phyloP scores from a whole-genome alignment of 1,284 basidiomycete genomes.

The Sphagnurus paluster region DNA sequence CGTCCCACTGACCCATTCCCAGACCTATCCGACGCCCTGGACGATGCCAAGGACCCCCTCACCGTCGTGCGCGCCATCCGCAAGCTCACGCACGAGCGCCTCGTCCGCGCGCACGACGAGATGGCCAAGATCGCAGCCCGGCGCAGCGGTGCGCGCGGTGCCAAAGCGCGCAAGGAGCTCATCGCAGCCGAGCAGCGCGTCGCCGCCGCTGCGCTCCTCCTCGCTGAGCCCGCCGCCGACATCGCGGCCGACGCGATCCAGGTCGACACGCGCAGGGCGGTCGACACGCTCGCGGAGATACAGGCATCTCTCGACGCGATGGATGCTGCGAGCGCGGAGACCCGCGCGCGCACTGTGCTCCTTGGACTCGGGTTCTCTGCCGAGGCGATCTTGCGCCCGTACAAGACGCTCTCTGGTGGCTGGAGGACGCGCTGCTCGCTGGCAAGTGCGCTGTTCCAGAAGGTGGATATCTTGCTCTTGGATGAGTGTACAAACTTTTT shows the following conservation, averaged over 20 bases:
- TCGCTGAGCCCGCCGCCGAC: constrained; percentile 26
- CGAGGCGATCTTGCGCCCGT: constrained; percentile 48
- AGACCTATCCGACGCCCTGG: constrained; percentile 29
- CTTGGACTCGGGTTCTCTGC: constrained; percentile 64
- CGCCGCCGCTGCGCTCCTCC: constrained; percentile 16
- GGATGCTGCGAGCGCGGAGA: constrained; percentile 48
- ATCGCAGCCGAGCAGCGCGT: constrained; percentile 50
- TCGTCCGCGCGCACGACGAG: constrained; percentile 37
- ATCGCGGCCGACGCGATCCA: constrained; percentile 27
- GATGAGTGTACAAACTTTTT: constrained; percentile 43
- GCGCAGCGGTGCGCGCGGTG: constrained; percentile 61
- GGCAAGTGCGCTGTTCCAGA: constrained; percentile 74
- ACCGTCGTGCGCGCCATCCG: constrained; percentile 27
- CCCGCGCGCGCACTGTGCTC: constrained; percentile 57
- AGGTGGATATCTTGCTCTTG: constrained; percentile 69
- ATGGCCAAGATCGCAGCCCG: constrained; percentile 55
- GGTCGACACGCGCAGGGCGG: constrained; percentile 26
- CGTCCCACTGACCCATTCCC: neutral
- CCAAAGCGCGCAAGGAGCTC: constrained; percentile 57
- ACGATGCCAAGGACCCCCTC: constrained; percentile 26
- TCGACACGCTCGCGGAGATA: constrained; percentile 37
- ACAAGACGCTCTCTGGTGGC: constrained; percentile 61
- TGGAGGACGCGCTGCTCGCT: constrained; percentile 74
- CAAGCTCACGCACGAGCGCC: constrained; percentile 27
- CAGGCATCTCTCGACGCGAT: constrained; percentile 39